Percentiles rank a stretch among this genome's conserved stretches.
Evolutionary conservation across 345 rosid species (phyloP).

Genomic region (Salix udensis): DNA sequence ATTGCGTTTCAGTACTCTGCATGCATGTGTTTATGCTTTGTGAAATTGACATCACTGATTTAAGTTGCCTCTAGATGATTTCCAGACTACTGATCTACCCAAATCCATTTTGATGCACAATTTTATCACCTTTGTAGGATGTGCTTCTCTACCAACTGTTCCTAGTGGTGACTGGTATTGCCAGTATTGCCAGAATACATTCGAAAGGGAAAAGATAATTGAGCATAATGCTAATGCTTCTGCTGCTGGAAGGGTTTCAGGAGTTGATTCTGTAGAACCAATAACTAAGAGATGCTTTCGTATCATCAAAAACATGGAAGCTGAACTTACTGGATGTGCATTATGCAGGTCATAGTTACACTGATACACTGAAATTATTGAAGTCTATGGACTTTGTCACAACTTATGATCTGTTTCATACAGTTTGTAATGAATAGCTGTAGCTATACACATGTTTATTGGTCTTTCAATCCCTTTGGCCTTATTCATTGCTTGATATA

Average conservation of each 20-base stretch:
- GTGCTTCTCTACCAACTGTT: constrained; percentile 55
- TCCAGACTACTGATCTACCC: constrained; percentile 1
- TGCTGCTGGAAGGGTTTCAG: constrained; percentile 84
- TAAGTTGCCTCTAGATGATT: constrained; percentile 5
- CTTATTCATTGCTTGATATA: constrained; percentile 2
- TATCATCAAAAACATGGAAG: constrained; percentile 58
- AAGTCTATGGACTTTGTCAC: constrained; percentile 2
- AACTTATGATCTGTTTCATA: neutral
- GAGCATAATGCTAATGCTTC: constrained; percentile 68
- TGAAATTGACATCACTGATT: neutral
- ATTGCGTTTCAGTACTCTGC: neutral
- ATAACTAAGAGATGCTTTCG: constrained; percentile 84
- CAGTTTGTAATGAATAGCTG: neutral
- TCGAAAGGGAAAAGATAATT: constrained; percentile 61
- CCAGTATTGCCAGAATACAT: constrained; percentile 57
- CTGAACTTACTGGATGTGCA: constrained; percentile 73
- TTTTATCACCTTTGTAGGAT: constrained; percentile 52
- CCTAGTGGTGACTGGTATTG: constrained; percentile 83
- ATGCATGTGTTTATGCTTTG: neutral
- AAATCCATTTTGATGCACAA: constrained; percentile 9
- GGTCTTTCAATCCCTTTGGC: neutral
- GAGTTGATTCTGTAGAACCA: constrained; percentile 78
- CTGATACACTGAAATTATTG: constrained; percentile 11
- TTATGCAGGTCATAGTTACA: constrained; percentile 63
- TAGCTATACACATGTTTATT: neutral